Conservation (phyloP, 2,329 filamentous ascomycete genomes). For the Diaporthe humulicola region DNA sequence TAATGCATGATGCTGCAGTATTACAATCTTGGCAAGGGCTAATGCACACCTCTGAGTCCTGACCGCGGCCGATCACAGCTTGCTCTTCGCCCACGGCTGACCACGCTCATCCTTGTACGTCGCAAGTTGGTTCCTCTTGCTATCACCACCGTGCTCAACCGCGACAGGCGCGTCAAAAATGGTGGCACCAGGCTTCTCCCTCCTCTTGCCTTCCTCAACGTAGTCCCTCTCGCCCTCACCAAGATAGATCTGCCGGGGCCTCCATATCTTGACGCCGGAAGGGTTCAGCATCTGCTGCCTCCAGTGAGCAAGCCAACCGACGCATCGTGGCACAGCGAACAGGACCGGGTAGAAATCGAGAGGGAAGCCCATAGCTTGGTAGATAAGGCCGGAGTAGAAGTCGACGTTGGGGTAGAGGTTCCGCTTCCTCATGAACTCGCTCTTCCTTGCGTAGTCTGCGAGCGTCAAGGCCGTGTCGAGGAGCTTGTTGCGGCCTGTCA, state of each 20-base stretch:
- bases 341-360: slow-evolving; percentile 66
- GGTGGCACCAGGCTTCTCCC: slow-evolving; percentile 47
- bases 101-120: slow-evolving; percentile 55
- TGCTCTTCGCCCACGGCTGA: slow-evolving; percentile 46
- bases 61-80: slow-evolving; percentile 40
- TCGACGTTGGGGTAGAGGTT: slow-evolving; percentile 65
- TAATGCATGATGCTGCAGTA: not conserved
- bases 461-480: slow-evolving; percentile 62
- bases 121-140: slow-evolving; percentile 56
- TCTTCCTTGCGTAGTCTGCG: slow-evolving; percentile 59
- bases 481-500: slow-evolving; percentile 64
- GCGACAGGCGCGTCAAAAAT: slow-evolving; percentile 53
- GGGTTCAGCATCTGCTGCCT: slow-evolving; percentile 62
- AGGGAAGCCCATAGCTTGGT: slow-evolving; percentile 66
- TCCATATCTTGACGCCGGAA: slow-evolving; percentile 64
- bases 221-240: slow-evolving; percentile 60
- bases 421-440: slow-evolving; percentile 62
- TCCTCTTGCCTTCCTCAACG: slow-evolving; percentile 52
- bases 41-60: not conserved
- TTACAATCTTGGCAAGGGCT: not conserved
- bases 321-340: slow-evolving; percentile 64
- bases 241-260: slow-evolving; percentile 62
- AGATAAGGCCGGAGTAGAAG: slow-evolving; percentile 66
- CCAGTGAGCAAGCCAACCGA: slow-evolving; percentile 66
- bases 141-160: slow-evolving; percentile 57